Evolutionary conservation across 164 flowering plant species (phyloP).

Genomic region (Vitis riparia): DNA sequence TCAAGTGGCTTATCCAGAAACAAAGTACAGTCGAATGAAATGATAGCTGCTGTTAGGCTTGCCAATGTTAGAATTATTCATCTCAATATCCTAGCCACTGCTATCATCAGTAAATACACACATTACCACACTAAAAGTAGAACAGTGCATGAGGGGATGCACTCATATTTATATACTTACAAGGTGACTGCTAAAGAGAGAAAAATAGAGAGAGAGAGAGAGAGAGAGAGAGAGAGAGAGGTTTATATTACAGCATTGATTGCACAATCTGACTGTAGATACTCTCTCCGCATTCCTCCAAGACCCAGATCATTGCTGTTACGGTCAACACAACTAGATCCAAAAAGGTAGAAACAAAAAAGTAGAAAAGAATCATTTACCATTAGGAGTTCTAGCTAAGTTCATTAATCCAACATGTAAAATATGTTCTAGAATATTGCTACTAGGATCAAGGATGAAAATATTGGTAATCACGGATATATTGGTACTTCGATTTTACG

Average conservation of each 20-base stretch:
- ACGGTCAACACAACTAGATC: conserved; percentile 84
- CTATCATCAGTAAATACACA: neutral
- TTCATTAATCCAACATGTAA: neutral
- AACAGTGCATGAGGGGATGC: too few species aligned
- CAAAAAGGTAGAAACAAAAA: conserved; percentile 4
- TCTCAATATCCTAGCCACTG: neutral
- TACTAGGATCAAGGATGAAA: too few species aligned
- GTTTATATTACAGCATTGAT: conserved; percentile 65
- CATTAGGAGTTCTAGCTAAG: neutral
- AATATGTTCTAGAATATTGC: neutral
- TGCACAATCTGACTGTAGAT: conserved; percentile 92
- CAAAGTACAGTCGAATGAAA: too few species aligned
- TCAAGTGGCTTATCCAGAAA: neutral
- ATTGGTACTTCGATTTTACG: too few species aligned
- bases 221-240: neutral
- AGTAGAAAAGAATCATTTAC: neutral
- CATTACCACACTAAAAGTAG: neutral
- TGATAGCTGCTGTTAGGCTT: too few species aligned
- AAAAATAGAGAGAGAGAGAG: neutral
- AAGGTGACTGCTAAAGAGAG: neutral
- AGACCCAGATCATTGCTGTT: conserved; percentile 95
- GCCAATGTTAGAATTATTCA: neutral
- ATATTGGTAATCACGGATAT: too few species aligned
- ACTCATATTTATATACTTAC: neutral
- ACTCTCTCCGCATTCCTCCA: conserved; percentile 87